A percentile compares a stretch with the other conserved stretches of the same genome.
phyloP scores from a whole-genome alignment of 306 rosid genomes.

The apple (Malus domestica) region ASM211411v1 NC_041799.1:12548501-12549000 shows the following conservation, averaged over 20 bases:
- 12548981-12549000: constrained; percentile 37
- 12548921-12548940: constrained; percentile 44
- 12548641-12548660: not conserved
- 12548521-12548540: not conserved
- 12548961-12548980: constrained; percentile 39
- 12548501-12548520: no score
- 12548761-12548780: constrained; percentile 98
- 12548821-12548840: constrained; percentile 78
- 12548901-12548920: constrained; percentile 79
- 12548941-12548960: constrained; percentile 55
- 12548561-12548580: no score
- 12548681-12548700: not conserved
- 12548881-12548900: constrained; percentile 91
- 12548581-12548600: not conserved
- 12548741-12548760: constrained; percentile 65
- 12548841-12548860: constrained; percentile 69
- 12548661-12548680: not conserved
- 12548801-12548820: constrained; percentile 52
- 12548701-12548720: not conserved
- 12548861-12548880: constrained; percentile 68
- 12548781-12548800: constrained; percentile 84
- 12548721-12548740: not conserved
- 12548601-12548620: not conserved
- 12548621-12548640: not conserved
- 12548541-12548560: not conserved